Evolutionary conservation across 768 basidiomycete species (phyloP), one percentile per base, ranked within the genome.

Genomic region (Rhodosporidiobolus sp.): DNA sequence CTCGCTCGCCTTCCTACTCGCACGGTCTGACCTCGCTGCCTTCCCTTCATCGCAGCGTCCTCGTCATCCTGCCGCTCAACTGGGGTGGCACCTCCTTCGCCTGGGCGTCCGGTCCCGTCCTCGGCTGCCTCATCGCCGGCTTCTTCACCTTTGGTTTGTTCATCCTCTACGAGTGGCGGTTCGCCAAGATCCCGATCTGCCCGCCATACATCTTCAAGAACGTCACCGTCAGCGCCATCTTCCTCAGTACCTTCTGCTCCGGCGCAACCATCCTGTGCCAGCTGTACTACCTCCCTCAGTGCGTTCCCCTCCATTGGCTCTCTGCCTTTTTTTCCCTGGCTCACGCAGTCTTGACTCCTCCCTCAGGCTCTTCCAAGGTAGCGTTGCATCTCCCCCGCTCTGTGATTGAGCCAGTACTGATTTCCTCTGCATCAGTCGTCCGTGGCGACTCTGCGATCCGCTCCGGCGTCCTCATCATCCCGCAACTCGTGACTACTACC

Each of bases 61-160:
- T 90, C 4, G 80, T 91, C 30, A 85, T 91, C 61, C 81, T 90
- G 12, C 89, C 89, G 0, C 83, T 91, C 24, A 89, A 89, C 43
- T 90, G 89, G 89, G 88, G 89, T 35, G 89, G 90, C 0, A 85
- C 87, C 0, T 87, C 87, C 3, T 90, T 89, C 75, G 84, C 89
- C 1, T 91, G 90, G 90, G 82, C 79, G 12, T 90, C 88, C 0
- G 85, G 88, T 0, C 82, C 86, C 3, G 87, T 92, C 64, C 79
- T 90, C 46, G 87, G 83, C 0, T 85, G 87, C 1, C 79, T 90
- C 12, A 80, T 86, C 61, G 84, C 86, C 1, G 88, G 89, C 0
- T 66, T 88, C 30, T 62, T 86, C 20, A 0, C 84, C 88, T 20
- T 80, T 87, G 80, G 75, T 0, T 56, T 89, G 7, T 92, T 91